Evolutionary conservation across 1,284 basidiomycete species (phyloP).

Genomic region (Leucoagaricus sp.): DNA sequence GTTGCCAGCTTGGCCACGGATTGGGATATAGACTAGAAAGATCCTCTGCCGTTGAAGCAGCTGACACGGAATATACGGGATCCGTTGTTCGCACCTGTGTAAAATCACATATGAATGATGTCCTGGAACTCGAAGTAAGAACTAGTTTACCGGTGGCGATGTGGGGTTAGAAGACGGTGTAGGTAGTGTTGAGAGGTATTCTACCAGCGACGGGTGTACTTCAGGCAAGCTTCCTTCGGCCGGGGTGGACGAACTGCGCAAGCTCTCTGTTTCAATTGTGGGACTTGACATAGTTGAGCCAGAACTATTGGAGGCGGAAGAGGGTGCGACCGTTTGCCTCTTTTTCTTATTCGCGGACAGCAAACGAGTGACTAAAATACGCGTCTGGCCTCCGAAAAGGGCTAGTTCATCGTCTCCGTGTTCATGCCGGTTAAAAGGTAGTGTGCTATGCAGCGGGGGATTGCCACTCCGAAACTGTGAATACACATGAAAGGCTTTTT

Average conservation of each 20-base stretch:
- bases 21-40: slow-evolving; percentile 1
- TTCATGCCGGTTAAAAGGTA: slow-evolving; percentile 42
- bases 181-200: slow-evolving; percentile 46
- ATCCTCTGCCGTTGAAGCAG: slow-evolving; percentile 1
- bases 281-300: slow-evolving; percentile 23
- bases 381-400: slow-evolving; percentile 65
- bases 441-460: slow-evolving; percentile 30
- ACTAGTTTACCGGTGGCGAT: background rate
- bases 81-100: slow-evolving; percentile 2
- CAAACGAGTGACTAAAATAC: slow-evolving; percentile 54
- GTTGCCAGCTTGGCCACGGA: slow-evolving; percentile 21
- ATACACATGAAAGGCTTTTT: slow-evolving; percentile 51
- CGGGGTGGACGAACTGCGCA: background rate
- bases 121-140: background rate
- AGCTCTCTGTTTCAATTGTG: slow-evolving; percentile 8
- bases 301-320: slow-evolving; percentile 20
- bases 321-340: slow-evolving; percentile 19
- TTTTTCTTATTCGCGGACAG: slow-evolving; percentile 29
- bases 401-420: slow-evolving; percentile 64
- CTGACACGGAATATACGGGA: background rate
- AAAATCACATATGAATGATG: background rate
- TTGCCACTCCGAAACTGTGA: slow-evolving; percentile 43
- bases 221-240: slow-evolving; percentile 38
- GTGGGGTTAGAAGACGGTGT: slow-evolving; percentile 22
- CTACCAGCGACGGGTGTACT: slow-evolving; percentile 59